phyloP scores from a whole-genome alignment of 75 land plant genomes.

The Pinus taeda region DNA sequence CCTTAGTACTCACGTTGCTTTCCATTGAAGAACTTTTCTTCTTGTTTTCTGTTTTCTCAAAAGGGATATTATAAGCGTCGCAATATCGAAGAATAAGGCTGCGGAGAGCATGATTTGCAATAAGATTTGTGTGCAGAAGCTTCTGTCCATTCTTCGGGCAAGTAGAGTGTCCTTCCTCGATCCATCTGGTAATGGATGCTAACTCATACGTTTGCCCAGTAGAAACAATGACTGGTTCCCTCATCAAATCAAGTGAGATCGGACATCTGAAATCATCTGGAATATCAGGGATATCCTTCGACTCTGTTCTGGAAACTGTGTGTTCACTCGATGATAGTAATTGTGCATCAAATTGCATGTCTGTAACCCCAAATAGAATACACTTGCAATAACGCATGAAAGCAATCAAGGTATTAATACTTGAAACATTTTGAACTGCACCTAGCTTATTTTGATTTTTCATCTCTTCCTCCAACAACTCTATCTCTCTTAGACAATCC shows the following conservation, averaged over 20 bases:
- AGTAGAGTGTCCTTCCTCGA: slow-evolving; percentile 56
- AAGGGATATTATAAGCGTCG: slow-evolving; percentile 43
- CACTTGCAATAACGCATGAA: too few relatives aligned
- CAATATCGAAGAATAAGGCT: slow-evolving; percentile 70
- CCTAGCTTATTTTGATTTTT: too few relatives aligned
- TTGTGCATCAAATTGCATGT: neutral
- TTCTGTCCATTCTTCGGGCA: slow-evolving; percentile 73
- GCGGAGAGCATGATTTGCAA: slow-evolving; percentile 65
- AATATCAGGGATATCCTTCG: neutral
- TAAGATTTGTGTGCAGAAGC: slow-evolving; percentile 49
- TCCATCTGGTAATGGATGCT: slow-evolving; percentile 54
- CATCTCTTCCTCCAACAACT: too few relatives aligned
- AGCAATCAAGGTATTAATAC: too few relatives aligned
- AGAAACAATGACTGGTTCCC: slow-evolving; percentile 23
- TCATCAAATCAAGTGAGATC: too few relatives aligned
- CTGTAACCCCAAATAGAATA: neutral
- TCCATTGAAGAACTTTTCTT: slow-evolving; percentile 31
- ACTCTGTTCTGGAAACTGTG: neutral
- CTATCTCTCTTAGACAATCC: too few relatives aligned
- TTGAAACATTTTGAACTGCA: too few relatives aligned
- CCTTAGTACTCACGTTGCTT: slow-evolving; percentile 38
- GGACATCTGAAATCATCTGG: too few relatives aligned
- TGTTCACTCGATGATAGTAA: neutral
- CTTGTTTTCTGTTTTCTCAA: neutral
- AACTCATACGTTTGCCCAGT: slow-evolving; percentile 87